Conservation (phyloP, 2,329 filamentous ascomycete species). For the Leptographium radiaticola region DNA sequence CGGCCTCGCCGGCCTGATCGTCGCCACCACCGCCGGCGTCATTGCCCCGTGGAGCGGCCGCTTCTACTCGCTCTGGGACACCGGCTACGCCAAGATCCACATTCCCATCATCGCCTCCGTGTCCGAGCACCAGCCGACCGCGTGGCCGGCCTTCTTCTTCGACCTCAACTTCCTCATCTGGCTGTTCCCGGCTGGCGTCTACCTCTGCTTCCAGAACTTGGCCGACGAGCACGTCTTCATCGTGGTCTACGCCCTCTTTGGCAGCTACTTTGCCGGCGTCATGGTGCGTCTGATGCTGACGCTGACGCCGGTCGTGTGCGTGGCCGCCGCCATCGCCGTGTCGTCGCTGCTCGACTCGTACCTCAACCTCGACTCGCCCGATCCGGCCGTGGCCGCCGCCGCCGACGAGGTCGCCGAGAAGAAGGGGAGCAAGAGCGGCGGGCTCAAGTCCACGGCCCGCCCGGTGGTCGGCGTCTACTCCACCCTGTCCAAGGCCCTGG, state of each 20-base stretch:
- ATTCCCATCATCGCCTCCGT: constrained; percentile 99
- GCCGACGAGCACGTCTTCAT: constrained; percentile 96
- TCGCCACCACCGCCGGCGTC: constrained; percentile 73
- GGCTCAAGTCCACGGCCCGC: constrained; percentile 56
- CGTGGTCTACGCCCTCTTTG: constrained; percentile 91
- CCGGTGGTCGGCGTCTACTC: constrained; percentile 78
- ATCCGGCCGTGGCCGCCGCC: constrained; percentile 29
- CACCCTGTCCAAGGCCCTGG: constrained; percentile 62
- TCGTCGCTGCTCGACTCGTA: constrained; percentile 86
- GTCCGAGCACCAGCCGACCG: constrained; percentile 96
- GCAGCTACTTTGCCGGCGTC: constrained; percentile 96
- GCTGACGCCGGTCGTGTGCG: constrained; percentile 88
- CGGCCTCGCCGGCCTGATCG: constrained; percentile 64
- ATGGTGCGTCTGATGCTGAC: constrained; percentile 99
- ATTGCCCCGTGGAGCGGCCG: constrained; percentile 97
- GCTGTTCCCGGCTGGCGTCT: constrained; percentile 73
- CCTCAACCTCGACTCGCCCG: constrained; percentile 52
- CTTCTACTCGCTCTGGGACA: constrained; percentile 99
- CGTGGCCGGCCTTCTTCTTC: constrained; percentile 99
- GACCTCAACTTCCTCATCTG: constrained; percentile 97
- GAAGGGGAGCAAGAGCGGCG: constrained; percentile 32
- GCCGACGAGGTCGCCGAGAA: constrained; percentile 36
- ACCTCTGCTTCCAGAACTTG: constrained; percentile 91
- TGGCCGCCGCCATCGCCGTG: constrained; percentile 77
- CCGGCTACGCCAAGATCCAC: constrained; percentile 95